Evolutionary conservation across 441 rosid species (phyloP), one percentile per base, ranked within the genome.

Genomic region (Euphorbia corollata): DNA sequence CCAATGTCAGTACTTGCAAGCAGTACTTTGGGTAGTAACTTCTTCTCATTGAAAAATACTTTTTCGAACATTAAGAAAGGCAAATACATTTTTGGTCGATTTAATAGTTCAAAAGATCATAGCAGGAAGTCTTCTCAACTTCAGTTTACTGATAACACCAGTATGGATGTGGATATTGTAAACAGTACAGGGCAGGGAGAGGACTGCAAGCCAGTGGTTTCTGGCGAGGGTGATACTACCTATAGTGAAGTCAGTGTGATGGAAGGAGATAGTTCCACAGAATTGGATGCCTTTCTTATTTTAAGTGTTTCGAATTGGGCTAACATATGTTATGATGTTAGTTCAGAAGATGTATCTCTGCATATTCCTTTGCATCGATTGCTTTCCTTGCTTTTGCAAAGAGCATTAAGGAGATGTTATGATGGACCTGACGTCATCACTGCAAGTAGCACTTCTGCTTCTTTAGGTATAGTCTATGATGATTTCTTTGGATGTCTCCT

Each of bases 331-430:
- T 92, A 78, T 79, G 96, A 95, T 83, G 95, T 95, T 64, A 92
- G 98, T 79, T 84, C 82, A 24, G 87, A 90, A 77, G 86, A 87
- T 65, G 71, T 90, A 80, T 95, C 97, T 56, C 81, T 90, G 76
- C 97, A 90, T 79, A 84, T 90, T 67, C 96, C 98, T 3, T 77
- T 95, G 36, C 97, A 95, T 74, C 84, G 95, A 20, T 81, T 95
- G 34, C 87, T 95, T 64, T 84, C 98, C n/a, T 74, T 87, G 83
- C 91, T 90, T 71, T 61, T 95, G 69, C 87, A 92, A 75, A 95
- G 76, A 76, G 86, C 91, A 56, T 70, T 95, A 74, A 79, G 74
- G 84, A 74, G 71, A 69, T 86, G 82, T 72, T 90, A 78, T 78
- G 87, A 86, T 80, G 92, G 84, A 77, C 77, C 86, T 74, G 82